Conservation (phyloP, 495 filamentous ascomycete genomes). For the Xylaria flabelliformis region DNA sequence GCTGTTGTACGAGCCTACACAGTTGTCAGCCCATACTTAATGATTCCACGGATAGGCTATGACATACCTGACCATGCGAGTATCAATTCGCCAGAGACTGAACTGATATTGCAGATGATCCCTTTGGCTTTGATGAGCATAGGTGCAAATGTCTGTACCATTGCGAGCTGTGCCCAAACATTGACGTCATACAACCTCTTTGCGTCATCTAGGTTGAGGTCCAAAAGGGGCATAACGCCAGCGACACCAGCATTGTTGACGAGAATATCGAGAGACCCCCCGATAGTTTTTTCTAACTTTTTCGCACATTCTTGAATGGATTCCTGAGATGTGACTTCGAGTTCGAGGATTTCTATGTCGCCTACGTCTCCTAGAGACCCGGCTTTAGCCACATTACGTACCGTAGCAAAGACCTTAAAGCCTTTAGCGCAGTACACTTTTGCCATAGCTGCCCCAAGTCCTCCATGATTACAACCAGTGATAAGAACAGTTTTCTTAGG, state of each 20-base stretch:
- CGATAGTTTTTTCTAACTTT: slow-evolving; percentile 38
- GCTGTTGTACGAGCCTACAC: slow-evolving; percentile 59
- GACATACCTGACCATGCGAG: slow-evolving; percentile 37
- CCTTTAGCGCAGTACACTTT: slow-evolving; percentile 44
- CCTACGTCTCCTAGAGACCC: slow-evolving; percentile 29
- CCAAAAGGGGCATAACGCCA: slow-evolving; percentile 47
- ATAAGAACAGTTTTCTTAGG: slow-evolving; percentile 42
- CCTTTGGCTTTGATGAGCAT: slow-evolving; percentile 54
- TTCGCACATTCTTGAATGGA: slow-evolving; percentile 36
- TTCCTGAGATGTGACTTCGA: slow-evolving; percentile 45
- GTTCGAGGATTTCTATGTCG: slow-evolving; percentile 39
- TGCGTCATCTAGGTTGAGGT: slow-evolving; percentile 49
- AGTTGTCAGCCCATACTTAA: slow-evolving; percentile 35
- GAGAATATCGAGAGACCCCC: slow-evolving; percentile 51
- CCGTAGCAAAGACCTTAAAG: slow-evolving; percentile 53
- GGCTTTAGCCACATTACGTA: slow-evolving; percentile 51
- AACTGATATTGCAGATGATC: slow-evolving; percentile 52
- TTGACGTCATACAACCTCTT: slow-evolving; percentile 58
- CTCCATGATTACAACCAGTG: slow-evolving; percentile 55
- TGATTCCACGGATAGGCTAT: neutral
- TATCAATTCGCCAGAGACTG: slow-evolving; percentile 23
- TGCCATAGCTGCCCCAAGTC: slow-evolving; percentile 52
- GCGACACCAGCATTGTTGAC: slow-evolving; percentile 57
- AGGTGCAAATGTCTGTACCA: slow-evolving; percentile 56
- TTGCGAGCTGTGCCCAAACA: slow-evolving; percentile 53